Percentiles rank a stretch among this genome's conserved stretches.
These are phyloP conservation scores for Metschnikowia continentalis DNA, from an alignment of 805 yeast genomes.

Conservation along the genomic window DNA sequence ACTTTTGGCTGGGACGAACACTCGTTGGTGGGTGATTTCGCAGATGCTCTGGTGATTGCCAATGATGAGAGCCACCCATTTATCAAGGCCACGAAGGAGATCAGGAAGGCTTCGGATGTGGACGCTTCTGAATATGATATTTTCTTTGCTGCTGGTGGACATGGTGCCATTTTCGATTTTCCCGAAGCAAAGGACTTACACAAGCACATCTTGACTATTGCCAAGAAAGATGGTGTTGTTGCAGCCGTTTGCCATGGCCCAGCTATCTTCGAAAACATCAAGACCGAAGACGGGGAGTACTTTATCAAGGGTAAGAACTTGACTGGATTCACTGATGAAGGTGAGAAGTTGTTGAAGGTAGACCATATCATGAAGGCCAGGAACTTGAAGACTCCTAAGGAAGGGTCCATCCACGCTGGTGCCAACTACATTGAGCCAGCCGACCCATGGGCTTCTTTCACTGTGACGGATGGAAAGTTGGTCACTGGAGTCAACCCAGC, in stretches of 20 bases:
- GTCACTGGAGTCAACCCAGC: constrained; percentile 69
- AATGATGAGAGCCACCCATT: constrained; percentile 35
- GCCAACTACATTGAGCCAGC: constrained; percentile 45
- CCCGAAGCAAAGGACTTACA: constrained; percentile 48
- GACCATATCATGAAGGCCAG: constrained; percentile 18
- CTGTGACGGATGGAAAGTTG: constrained; percentile 52
- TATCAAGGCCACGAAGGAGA: constrained; percentile 31
- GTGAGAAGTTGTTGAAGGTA: constrained; percentile 38
- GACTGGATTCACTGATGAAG: constrained; percentile 60
- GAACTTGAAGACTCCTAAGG: constrained; percentile 35
- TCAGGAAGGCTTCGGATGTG: constrained; percentile 48
- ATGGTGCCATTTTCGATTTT: constrained; percentile 56
- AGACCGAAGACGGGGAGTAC: constrained; percentile 34
- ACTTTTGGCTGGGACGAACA: constrained; percentile 54
- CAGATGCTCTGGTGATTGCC: constrained; percentile 39
- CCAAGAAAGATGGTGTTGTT: constrained; percentile 50
- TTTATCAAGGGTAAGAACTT: constrained; percentile 50
- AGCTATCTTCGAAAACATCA: constrained; percentile 48
- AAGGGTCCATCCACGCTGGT: constrained; percentile 30
- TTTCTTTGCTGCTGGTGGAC: constrained; percentile 65
- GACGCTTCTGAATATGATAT: constrained; percentile 47
- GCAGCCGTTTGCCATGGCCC: constrained; percentile 71
- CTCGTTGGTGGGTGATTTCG: constrained; percentile 41
- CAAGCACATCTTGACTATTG: constrained; percentile 42
- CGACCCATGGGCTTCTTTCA: constrained; percentile 49